phyloP scores from a whole-genome alignment of 108 stramenopile species.

The Halocafeteria seosinensis region DNA sequence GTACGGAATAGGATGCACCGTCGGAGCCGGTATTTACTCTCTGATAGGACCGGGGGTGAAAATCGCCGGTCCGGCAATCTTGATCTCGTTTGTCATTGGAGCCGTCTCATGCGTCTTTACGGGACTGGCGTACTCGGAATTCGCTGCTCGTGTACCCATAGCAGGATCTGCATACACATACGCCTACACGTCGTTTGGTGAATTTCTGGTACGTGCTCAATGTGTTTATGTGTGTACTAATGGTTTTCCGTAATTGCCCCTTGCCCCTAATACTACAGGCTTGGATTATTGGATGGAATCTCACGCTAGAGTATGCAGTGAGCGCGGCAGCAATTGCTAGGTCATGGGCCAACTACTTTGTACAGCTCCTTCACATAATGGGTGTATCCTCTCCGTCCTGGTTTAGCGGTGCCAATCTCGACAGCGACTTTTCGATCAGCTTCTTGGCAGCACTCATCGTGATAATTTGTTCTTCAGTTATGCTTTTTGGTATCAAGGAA shows the following conservation, averaged over 20 bases:
- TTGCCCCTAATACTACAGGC: slow-evolving; percentile 12
- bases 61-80: slow-evolving; percentile 35
- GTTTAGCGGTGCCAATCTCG: not conserved
- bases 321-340: slow-evolving; percentile 38
- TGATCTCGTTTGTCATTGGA: slow-evolving; percentile 30
- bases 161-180: slow-evolving; percentile 45
- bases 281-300: slow-evolving; percentile 35
- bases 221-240: too few species aligned
- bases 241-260: too few species aligned
- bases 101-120: slow-evolving; percentile 40
- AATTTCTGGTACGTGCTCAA: too few species aligned
- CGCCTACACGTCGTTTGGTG: slow-evolving; percentile 40
- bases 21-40: slow-evolving; percentile 44
- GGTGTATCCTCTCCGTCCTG: not conserved
- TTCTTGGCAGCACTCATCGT: slow-evolving; percentile 36
- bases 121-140: slow-evolving; percentile 36
- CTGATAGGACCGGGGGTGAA: slow-evolving; percentile 39
- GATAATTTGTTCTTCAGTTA: slow-evolving; percentile 23
- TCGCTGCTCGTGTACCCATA: slow-evolving; percentile 35
- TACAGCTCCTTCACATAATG: slow-evolving; percentile 5
- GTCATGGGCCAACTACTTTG: slow-evolving; percentile 40
- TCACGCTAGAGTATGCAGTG: slow-evolving; percentile 43
- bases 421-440: not conserved
- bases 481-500: slow-evolving; percentile 37
- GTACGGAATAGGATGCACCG: slow-evolving; percentile 34